Conservation (phyloP, 208 protist species). For the Leishmania braziliensis region DNA sequence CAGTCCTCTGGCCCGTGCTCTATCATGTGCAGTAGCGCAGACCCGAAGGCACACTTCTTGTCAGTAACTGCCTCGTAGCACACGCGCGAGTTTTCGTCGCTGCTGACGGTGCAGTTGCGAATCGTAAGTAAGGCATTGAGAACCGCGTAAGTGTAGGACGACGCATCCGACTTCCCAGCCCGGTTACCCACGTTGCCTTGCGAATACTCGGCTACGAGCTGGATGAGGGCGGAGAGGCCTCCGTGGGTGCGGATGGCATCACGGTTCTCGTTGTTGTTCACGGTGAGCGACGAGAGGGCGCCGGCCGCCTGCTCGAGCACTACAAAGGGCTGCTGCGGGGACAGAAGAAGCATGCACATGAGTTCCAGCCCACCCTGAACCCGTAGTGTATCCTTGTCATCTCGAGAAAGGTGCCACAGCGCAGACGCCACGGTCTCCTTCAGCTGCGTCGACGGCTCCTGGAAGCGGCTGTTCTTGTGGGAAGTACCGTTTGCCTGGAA, state of each 20-base stretch:
- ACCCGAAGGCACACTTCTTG: constrained; percentile 40
- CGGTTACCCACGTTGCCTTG: constrained; percentile 28
- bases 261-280: constrained; percentile 87
- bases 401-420: constrained; percentile 87
- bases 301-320: constrained; percentile 91
- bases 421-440: constrained; percentile 89
- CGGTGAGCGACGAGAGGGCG: constrained; percentile 86
- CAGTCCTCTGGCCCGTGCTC: constrained; percentile 86
- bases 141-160: constrained; percentile 70
- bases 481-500: constrained; percentile 32
- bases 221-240: constrained; percentile 71
- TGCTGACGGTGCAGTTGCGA: constrained; percentile 80
- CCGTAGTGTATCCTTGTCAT: constrained; percentile 85
- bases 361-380: constrained; percentile 81
- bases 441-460: constrained; percentile 74
- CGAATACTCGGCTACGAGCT: constrained; percentile 70
- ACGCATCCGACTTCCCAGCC: constrained; percentile 26
- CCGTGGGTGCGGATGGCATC: constrained; percentile 72
- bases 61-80: constrained; percentile 41
- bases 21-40: constrained; percentile 76
- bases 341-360: constrained; percentile 77
- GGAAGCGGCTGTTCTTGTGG: constrained; percentile 55
- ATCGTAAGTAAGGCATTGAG: constrained; percentile 82
- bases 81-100: constrained; percentile 60
- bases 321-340: constrained; percentile 61